Percentiles rank a stretch among this genome's conserved stretches.
phyloP scores from a whole-genome alignment of 1,284 basidiomycete genomes.

The Macrocybe sp. region DNA sequence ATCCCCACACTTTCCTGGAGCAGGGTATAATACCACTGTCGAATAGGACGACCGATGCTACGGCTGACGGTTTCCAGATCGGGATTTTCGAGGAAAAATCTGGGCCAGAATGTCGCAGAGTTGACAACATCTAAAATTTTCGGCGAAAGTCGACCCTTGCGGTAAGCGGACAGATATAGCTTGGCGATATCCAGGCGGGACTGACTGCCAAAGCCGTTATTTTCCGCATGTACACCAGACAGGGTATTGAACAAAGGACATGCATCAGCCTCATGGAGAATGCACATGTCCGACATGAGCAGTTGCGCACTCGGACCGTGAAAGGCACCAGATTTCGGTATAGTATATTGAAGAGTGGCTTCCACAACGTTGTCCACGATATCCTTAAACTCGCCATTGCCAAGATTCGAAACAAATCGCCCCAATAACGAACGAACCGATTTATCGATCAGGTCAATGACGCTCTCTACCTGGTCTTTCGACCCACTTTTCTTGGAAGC shows the following conservation, averaged over 20 bases:
- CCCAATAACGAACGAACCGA: conserved; percentile 56
- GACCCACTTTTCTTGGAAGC: conserved; percentile 38
- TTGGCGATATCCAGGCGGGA: conserved; percentile 31
- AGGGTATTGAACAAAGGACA: conserved; percentile 52
- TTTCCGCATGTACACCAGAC: conserved; percentile 30
- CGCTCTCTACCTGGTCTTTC: conserved; percentile 54
- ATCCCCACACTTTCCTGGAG: conserved; percentile 64
- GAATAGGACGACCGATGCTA: conserved; percentile 56
- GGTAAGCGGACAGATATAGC: conserved; percentile 59
- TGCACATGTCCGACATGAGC: conserved; percentile 52
- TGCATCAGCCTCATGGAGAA: conserved; percentile 47
- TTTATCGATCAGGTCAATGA: conserved; percentile 71
- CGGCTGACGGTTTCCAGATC: conserved; percentile 61
- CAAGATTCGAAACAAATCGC: conserved; percentile 41
- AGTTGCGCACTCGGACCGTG: conserved; percentile 37
- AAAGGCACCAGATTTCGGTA: conserved; percentile 34
- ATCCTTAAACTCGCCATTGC: conserved; percentile 55
- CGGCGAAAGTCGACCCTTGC: conserved; percentile 51
- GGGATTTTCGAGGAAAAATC: conserved; percentile 71
- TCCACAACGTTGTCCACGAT: conserved; percentile 68
- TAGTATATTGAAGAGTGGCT: conserved; percentile 71
- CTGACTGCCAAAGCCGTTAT: conserved; percentile 24
- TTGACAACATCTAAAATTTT: conserved; percentile 54
- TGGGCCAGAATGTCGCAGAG: conserved; percentile 64
- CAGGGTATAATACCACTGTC: conserved; percentile 65